These are phyloP conservation scores for Aspergillus hiratsukae DNA, from an alignment of 2,329 filamentous ascomycete genomes.

Conservation along the genomic window DNA sequence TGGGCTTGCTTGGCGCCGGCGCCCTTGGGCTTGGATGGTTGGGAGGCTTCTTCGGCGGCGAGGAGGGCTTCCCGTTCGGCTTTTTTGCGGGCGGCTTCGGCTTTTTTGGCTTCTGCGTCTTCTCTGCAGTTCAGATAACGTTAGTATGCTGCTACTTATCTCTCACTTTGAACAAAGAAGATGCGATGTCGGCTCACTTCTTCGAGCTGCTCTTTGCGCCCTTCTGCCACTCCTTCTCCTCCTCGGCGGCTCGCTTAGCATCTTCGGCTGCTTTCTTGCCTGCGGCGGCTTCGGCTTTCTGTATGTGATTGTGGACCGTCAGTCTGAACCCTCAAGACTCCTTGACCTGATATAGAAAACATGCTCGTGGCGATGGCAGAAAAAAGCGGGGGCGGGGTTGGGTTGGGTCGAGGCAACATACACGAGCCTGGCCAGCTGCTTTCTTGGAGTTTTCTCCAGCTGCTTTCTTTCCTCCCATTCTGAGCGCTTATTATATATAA, in stretches of 20 bases:
- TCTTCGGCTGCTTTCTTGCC: slow-evolving; percentile 70
- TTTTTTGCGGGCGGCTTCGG: slow-evolving; percentile 79
- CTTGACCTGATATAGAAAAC: background rate
- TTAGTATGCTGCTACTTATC: background rate
- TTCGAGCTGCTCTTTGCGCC: slow-evolving; percentile 81
- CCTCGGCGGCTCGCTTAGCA: slow-evolving; percentile 60
- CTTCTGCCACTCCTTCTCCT: slow-evolving; percentile 76
- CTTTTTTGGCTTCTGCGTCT: slow-evolving; percentile 76
- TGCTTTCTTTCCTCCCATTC: slow-evolving; percentile 68
- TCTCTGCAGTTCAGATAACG: slow-evolving; percentile 54
- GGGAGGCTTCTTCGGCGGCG: slow-evolving; percentile 73
- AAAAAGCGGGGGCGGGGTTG: slow-evolving; percentile 24
- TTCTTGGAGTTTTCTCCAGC: slow-evolving; percentile 79
- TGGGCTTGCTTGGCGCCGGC: slow-evolving; percentile 48
- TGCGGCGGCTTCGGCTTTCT: slow-evolving; percentile 85
- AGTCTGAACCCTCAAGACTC: slow-evolving; percentile 5
- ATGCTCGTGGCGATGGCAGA: slow-evolving; percentile 11
- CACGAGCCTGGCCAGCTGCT: slow-evolving; percentile 71
- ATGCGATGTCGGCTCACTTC: slow-evolving; percentile 59
- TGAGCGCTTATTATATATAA: slow-evolving; percentile 11
- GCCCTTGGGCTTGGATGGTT: slow-evolving; percentile 57
- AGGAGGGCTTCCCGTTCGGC: slow-evolving; percentile 82
- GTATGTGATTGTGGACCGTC: slow-evolving; percentile 22
- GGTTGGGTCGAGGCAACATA: slow-evolving; percentile 28
- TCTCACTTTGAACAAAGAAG: background rate